Percentiles rank a stretch among this genome's conserved stretches.
These are phyloP conservation scores for Kodamaea derodonti DNA, from an alignment of 1,139 yeast species.

Conservation along the genomic window DNA sequence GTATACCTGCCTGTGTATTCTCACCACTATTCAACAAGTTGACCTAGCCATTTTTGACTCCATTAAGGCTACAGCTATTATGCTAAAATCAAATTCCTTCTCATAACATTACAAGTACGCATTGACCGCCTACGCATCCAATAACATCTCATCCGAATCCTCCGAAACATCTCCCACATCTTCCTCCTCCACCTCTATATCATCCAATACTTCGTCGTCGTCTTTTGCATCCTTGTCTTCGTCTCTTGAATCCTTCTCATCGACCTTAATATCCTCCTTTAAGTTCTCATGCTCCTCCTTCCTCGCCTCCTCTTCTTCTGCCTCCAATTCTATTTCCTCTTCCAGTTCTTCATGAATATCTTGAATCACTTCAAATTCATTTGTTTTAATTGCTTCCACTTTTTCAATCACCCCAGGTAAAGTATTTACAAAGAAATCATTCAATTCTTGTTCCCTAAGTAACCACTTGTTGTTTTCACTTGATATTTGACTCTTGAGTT, in stretches of 20 bases:
- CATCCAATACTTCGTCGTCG: slow-evolving; percentile 4
- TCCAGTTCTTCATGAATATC: slow-evolving; percentile 10
- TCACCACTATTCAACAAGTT: too few relatives aligned
- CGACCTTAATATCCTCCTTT: slow-evolving; percentile 1
- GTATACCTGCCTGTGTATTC: too few relatives aligned
- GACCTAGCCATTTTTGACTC: too few relatives aligned
- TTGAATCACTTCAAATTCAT: slow-evolving; percentile 20
- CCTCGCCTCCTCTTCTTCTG: slow-evolving; percentile 10
- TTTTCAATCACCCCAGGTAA: slow-evolving; percentile 27
- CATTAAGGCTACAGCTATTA: too few relatives aligned
- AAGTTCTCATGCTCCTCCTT: slow-evolving; percentile 7
- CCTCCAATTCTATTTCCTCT: slow-evolving; percentile 11
- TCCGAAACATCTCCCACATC: slow-evolving; percentile 7
- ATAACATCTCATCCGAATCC: slow-evolving; percentile 12
- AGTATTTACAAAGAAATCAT: slow-evolving; percentile 33
- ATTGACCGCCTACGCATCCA: too few relatives aligned
- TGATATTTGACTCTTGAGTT: slow-evolving; percentile 29
- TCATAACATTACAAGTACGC: too few relatives aligned
- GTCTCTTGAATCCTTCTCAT: slow-evolving; percentile 8
- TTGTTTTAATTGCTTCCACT: slow-evolving; percentile 27
- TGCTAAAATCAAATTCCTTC: too few relatives aligned
- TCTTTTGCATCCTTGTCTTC: slow-evolving; percentile 6
- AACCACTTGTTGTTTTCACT: slow-evolving; percentile 40
- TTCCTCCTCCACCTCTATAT: slow-evolving; percentile 3
- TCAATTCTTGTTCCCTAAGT: slow-evolving; percentile 33